Conservation (phyloP, 345 rosid genomes). For the Bruguiera parviflora region DNA sequence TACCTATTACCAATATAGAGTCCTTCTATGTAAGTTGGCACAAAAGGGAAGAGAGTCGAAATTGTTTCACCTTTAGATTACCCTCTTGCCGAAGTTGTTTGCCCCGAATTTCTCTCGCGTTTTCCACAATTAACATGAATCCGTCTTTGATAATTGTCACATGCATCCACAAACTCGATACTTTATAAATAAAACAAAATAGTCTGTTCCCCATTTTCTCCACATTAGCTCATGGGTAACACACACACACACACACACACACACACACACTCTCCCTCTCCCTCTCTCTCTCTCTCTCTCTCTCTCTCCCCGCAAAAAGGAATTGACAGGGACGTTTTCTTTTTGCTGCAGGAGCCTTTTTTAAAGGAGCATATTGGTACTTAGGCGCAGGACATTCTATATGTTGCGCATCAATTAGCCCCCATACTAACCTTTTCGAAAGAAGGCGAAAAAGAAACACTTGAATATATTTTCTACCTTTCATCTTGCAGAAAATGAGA, state of each 20-base stretch:
- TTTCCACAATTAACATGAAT: background rate
- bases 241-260: too few species aligned
- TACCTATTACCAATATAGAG: too few species aligned
- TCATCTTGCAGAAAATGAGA: too few species aligned
- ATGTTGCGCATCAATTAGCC: constrained; percentile 8
- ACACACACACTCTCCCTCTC: too few species aligned
- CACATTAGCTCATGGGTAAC: constrained; percentile 46
- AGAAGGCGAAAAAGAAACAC: background rate
- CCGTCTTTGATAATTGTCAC: background rate
- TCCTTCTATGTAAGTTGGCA: too few species aligned
- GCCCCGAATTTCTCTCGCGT: too few species aligned
- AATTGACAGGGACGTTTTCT: constrained; percentile 37
- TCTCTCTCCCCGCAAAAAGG: constrained; percentile 27
- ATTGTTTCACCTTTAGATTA: too few species aligned
- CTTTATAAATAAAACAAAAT: background rate
- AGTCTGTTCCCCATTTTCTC: constrained; percentile 49
- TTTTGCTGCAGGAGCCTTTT: background rate
- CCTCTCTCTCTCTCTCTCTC: background rate
- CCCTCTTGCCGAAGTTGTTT: too few species aligned
- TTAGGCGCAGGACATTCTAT: constrained; percentile 22
- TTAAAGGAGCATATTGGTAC: background rate
- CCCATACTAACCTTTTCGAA: constrained; percentile 12
- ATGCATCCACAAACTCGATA: background rate
- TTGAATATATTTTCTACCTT: background rate
- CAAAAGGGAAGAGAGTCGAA: too few species aligned